phyloP scores from a whole-genome alignment of 805 yeast genomes.

The Zygotorulaspora chibaensis region DNA sequence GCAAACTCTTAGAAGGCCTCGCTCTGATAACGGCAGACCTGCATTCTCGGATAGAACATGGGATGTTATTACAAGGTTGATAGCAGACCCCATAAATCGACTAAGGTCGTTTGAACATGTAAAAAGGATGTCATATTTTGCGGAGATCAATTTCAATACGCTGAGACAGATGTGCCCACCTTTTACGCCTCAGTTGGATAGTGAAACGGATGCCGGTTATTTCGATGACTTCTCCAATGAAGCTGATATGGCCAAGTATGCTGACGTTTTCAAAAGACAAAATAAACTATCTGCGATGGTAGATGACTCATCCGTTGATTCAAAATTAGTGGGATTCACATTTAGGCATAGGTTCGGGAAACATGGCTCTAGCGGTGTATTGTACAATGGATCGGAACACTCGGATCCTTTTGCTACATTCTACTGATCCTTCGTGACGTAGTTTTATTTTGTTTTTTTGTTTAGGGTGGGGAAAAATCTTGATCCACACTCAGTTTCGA shows the following conservation, averaged over 20 bases:
- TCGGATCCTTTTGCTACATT: conserved; percentile 39
- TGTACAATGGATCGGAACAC: conserved; percentile 35
- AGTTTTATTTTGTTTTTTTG: not conserved
- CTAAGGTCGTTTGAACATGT: conserved; percentile 77
- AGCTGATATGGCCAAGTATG: conserved; percentile 94
- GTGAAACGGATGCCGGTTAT: conserved; percentile 97
- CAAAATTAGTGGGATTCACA: conserved; percentile 91
- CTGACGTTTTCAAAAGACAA: conserved; percentile 92
- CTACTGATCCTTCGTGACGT: conserved; percentile 16
- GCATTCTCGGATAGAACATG: conserved; percentile 96
- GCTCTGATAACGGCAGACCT: conserved; percentile 82
- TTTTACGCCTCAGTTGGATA: conserved; percentile 92
- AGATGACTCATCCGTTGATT: conserved; percentile 51
- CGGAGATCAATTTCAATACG: conserved; percentile 74
- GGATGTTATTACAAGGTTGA: conserved; percentile 74
- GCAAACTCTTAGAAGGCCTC: conserved; percentile 82
- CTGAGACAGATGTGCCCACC: conserved; percentile 80
- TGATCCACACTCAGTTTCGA: no score
- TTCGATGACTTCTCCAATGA: conserved; percentile 97
- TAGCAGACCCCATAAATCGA: conserved; percentile 74
- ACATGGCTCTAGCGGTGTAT: conserved; percentile 37
- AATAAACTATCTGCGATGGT: conserved; percentile 72
- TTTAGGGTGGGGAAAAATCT: no score
- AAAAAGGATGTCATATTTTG: conserved; percentile 71
- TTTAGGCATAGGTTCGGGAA: conserved; percentile 68